Percentiles rank a stretch among this genome's conserved stretches.
Conservation (phyloP, 495 filamentous ascomycete genomes). For the Patellaria atrata region DNA sequence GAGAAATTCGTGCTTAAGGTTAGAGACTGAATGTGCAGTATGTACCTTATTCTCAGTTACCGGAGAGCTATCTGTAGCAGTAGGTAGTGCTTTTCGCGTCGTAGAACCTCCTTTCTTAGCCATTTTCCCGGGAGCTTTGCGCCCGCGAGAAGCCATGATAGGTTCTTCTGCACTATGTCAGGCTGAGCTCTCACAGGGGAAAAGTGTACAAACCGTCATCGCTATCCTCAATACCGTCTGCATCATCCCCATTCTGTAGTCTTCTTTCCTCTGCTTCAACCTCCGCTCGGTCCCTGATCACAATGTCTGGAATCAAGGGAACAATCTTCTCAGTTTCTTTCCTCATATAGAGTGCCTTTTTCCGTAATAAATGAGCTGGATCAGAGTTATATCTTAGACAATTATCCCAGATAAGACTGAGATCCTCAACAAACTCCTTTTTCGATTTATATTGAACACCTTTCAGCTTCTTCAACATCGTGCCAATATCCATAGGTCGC, state of each 20-base stretch:
- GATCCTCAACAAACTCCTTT: constrained; percentile 80
- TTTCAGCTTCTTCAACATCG: constrained; percentile 97
- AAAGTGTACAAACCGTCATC: constrained; percentile 48
- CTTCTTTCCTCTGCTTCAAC: constrained; percentile 92
- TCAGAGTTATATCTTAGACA: constrained; percentile 92
- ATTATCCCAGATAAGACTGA: constrained; percentile 93
- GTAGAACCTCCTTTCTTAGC: constrained; percentile 61
- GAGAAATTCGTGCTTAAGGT: constrained; percentile 31
- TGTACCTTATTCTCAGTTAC: constrained; percentile 47
- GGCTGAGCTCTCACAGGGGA: constrained; percentile 1
- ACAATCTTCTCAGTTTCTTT: constrained; percentile 94
- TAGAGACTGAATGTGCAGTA: constrained; percentile 34
- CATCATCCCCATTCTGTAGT: constrained; percentile 52
- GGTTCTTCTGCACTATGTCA: constrained; percentile 43
- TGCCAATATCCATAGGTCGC: constrained; percentile 93
- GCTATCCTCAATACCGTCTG: constrained; percentile 78
- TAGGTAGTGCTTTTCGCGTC: constrained; percentile 52
- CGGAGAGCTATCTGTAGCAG: constrained; percentile 54
- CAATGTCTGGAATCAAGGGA: constrained; percentile 84
- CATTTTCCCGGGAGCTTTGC: constrained; percentile 72
- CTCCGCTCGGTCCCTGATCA: constrained; percentile 77
- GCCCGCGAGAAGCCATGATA: constrained; percentile 90
- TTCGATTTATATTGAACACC: constrained; percentile 79
- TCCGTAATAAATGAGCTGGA: constrained; percentile 70
- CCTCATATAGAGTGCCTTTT: constrained; percentile 89